A percentile compares a stretch with the other conserved stretches of the same genome.
phyloP scores from a whole-genome alignment of 2,329 filamentous ascomycete genomes.

The Decorospora gaudefroyi region DNA sequence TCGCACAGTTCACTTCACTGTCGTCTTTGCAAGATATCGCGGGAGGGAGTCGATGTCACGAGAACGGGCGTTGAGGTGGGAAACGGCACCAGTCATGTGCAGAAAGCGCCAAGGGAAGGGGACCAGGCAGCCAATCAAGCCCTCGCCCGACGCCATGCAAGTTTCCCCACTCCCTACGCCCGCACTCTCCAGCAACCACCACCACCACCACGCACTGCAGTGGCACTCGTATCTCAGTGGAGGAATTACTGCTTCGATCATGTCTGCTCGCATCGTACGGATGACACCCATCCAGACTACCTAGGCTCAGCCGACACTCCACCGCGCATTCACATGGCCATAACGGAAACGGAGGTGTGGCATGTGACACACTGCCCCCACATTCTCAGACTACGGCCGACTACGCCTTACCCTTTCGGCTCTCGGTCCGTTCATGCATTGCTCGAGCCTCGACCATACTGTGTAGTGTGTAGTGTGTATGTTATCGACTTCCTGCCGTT shows the following conservation, averaged over 20 bases:
- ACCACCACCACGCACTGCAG: conserved; percentile 9
- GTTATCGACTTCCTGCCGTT: background rate
- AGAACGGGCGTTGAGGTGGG: background rate
- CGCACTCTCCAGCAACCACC: conserved; percentile 9
- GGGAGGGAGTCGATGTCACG: no score
- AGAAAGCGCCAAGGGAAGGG: conserved; percentile 1
- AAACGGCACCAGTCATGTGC: background rate
- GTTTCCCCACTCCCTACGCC: conserved; percentile 15
- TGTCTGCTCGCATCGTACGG: conserved; percentile 25
- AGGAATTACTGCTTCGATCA: no score
- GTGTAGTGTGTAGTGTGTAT: background rate
- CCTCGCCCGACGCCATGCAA: conserved; percentile 10
- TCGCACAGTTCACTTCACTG: no score
- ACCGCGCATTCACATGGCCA: conserved; percentile 19
- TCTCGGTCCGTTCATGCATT: conserved; percentile 10
- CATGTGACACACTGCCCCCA: conserved; percentile 31
- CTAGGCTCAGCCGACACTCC: conserved; percentile 18
- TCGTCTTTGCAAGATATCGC: no score
- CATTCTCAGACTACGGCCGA: conserved; percentile 18
- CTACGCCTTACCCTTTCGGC: conserved; percentile 12
- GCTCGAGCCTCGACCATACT: background rate
- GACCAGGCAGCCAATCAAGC: conserved; percentile 15
- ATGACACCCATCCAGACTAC: conserved; percentile 28
- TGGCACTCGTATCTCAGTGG: no score
- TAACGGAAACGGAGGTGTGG: conserved; percentile 23